Conservation (phyloP, 495 filamentous ascomycete species). For the Aspergillus wentii region DNA sequence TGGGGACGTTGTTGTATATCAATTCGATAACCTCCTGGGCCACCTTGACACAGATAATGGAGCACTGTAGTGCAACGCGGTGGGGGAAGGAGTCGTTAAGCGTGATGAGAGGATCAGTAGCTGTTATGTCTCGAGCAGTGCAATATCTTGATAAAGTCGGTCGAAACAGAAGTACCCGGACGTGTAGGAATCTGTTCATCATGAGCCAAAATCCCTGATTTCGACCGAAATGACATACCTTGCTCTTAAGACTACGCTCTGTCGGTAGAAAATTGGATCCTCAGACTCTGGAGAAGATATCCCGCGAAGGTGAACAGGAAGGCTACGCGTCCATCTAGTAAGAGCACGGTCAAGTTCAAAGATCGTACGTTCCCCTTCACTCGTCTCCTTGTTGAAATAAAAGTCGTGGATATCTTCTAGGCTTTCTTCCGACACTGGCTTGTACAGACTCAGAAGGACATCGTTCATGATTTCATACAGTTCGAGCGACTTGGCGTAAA, state of each 20-base stretch:
- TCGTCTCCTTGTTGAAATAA: constrained; percentile 21
- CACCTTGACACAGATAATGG: constrained; percentile 30
- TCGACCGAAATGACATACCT: constrained; percentile 14
- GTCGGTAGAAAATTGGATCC: constrained; percentile 24
- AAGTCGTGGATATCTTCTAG: constrained; percentile 27
- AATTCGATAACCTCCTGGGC: constrained; percentile 32
- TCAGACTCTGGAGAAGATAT: constrained; percentile 3
- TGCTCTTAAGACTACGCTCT: constrained; percentile 29
- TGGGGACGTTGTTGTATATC: constrained; percentile 28
- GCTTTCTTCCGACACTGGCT: constrained; percentile 20
- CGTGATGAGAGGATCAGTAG: constrained; percentile 17
- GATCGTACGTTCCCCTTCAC: constrained; percentile 25
- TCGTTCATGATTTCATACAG: constrained; percentile 39
- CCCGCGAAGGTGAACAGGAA: constrained; percentile 22
- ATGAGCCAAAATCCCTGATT: too few relatives aligned
- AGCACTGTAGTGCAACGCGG: constrained; percentile 32
- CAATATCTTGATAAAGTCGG: constrained; percentile 33
- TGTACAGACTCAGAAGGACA: constrained; percentile 31
- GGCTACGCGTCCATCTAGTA: constrained; percentile 25
- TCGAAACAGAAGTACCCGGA: constrained; percentile 33
- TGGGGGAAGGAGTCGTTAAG: constrained; percentile 31
- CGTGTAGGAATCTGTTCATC: constrained; percentile 30
- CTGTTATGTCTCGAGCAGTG: constrained; percentile 20
- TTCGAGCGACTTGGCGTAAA: constrained; percentile 35
- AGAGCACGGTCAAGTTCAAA: constrained; percentile 33